Evolutionary conservation across 176 grass and related monocot species (phyloP), one percentile per base, ranked within the genome.

Genomic region (Carex cristatella): DNA sequence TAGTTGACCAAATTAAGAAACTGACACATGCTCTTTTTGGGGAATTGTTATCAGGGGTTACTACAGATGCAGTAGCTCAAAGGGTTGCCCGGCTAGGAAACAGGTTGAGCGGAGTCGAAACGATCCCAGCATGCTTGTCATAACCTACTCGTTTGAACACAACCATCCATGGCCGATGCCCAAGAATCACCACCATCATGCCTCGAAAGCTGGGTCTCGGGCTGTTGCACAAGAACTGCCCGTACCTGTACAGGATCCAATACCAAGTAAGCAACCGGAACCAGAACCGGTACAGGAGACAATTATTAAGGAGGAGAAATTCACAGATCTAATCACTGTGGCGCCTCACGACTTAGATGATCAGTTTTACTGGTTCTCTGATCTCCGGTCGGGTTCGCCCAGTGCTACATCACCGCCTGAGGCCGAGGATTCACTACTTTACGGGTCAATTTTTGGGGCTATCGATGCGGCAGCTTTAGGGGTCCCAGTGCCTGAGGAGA

Each of bases 81-180:
- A 97, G 87, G 94, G 94, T 9, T 97, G 94, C 54, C 94, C 94
- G 58, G 94, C 94, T 55, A 93, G 92, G 87, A 97, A 97, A 84
- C 94, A 94, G 88, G 92, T 97, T 69, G 94, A 97, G 88, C 88
- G 94, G 85, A 91, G 92, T 86, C 88, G 94, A 65, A 65, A 66
- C 4, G 92, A 97, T 79, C 94, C 94, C 27, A 81, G 86, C 87
- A 86, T 88, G 76, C 90, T 97, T 19, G 90, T 94, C 87, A 91
- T 97, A 87, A 92, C 94, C 77, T 97, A 97, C 90, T 92, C 92
- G 69, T 94, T 91, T 75, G 94, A 97, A 0, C 94, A 97, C 87
- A 97, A 91, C 88, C 94, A 97, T 69, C 69, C 87, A 48, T 91
- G 87, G 65, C 94, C 92, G 48, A 54, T 30, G 49, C 92, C 90